phyloP scores from a whole-genome alignment of 768 basidiomycete species.

The Trametes villosa region DNA sequence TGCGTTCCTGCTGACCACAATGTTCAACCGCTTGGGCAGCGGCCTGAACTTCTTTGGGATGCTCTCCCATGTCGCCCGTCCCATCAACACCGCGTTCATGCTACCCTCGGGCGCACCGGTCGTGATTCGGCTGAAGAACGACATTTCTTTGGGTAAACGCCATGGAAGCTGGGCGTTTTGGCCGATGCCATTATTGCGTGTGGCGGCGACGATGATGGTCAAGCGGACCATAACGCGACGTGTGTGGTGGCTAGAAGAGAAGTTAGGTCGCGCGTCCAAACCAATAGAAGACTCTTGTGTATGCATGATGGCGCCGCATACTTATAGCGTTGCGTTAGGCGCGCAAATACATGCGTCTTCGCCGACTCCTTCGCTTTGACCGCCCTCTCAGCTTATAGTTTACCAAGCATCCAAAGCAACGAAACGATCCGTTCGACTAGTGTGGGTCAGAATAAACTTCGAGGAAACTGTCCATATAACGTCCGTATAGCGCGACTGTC shows the following conservation, averaged over 20 bases:
- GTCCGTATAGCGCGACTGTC: too few relatives aligned
- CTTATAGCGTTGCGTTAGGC: too few relatives aligned
- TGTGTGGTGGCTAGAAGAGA: background rate
- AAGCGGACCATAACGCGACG: constrained; percentile 44
- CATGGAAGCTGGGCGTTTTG: constrained; percentile 78
- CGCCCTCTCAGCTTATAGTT: too few relatives aligned
- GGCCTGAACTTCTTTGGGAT: constrained; percentile 88
- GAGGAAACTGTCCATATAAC: too few relatives aligned
- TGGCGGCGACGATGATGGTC: constrained; percentile 94
- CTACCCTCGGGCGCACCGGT: constrained; percentile 55
- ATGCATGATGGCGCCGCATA: too few relatives aligned
- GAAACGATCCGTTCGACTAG: too few relatives aligned
- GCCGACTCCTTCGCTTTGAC: too few relatives aligned
- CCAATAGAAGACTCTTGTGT: too few relatives aligned
- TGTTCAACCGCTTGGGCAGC: constrained; percentile 71
- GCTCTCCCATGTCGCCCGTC: constrained; percentile 96
- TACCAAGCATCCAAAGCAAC: too few relatives aligned
- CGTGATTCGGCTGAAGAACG: constrained; percentile 88
- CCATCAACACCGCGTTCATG: constrained; percentile 89
- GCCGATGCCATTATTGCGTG: constrained; percentile 86
- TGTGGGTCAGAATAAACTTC: too few relatives aligned
- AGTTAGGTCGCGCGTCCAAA: background rate
- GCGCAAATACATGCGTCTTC: too few relatives aligned
- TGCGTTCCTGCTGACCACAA: constrained; percentile 70
- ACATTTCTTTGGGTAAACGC: constrained; percentile 87